phyloP scores from a whole-genome alignment of 2,329 filamentous ascomycete genomes.

The Meredithiella fracta region DNA sequence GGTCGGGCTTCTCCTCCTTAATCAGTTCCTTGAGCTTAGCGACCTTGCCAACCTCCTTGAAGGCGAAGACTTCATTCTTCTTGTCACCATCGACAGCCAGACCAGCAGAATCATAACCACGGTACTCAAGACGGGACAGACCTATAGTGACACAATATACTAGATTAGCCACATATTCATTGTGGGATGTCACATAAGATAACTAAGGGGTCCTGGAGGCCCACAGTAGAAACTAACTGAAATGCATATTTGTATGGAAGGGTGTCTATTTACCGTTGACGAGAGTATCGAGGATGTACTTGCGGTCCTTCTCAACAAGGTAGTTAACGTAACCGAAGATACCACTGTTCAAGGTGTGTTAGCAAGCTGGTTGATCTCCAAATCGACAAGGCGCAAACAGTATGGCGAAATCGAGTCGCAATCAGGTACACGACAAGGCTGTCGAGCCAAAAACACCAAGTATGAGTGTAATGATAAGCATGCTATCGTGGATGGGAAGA shows the following conservation, averaged over 20 bases:
- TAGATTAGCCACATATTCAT: too few relatives aligned
- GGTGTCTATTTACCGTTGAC: constrained; percentile 61
- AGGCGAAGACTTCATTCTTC: constrained; percentile 93
- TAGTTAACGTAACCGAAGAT: constrained; percentile 99
- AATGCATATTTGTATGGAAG: not conserved
- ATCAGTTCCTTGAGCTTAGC: constrained; percentile 91
- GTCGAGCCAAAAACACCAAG: not conserved
- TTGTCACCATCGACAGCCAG: constrained; percentile 94
- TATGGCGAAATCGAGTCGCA: not conserved
- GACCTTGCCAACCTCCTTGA: constrained; percentile 99
- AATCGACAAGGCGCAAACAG: not conserved
- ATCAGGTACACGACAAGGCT: constrained; percentile 4
- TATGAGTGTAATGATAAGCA: not conserved
- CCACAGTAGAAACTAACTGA: not conserved
- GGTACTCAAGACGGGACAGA: constrained; percentile 89
- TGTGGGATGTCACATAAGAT: too few relatives aligned
- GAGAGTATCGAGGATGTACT: constrained; percentile 87
- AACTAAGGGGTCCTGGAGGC: not conserved
- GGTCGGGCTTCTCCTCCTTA: constrained; percentile 63
- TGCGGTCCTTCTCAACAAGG: constrained; percentile 95
- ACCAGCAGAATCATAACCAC: constrained; percentile 95
- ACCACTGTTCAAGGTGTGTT: constrained; percentile 39
- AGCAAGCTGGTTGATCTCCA: constrained; percentile 5
- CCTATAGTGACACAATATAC: constrained; percentile 34
- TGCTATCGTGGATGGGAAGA: not conserved